These are phyloP conservation scores for Batkoa obscura DNA, from an alignment of 371 early-diverging fungal species.

Conservation along the genomic window DNA sequence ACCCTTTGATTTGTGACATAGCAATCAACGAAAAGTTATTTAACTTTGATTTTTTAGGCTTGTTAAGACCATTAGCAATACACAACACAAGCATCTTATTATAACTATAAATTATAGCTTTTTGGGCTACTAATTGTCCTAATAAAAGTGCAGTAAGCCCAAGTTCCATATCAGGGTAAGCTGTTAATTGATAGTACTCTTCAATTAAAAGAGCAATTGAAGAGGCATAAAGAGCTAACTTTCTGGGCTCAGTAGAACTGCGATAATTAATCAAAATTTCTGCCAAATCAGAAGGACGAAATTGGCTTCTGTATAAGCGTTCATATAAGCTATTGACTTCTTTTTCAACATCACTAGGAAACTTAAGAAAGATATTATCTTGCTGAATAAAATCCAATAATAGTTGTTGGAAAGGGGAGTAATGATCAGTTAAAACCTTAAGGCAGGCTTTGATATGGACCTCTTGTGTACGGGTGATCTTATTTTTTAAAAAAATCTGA, in stretches of 20 bases:
- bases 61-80: neutral
- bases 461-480: neutral
- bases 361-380: neutral
- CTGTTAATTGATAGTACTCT: neutral
- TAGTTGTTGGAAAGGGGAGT: neutral
- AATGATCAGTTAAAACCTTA: neutral
- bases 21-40: slow-evolving; percentile 82
- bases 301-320: neutral
- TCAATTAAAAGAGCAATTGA: neutral
- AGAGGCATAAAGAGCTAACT: neutral
- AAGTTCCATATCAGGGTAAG: neutral
- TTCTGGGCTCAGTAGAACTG: neutral
- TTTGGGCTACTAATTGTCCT: neutral
- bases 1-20: slow-evolving; percentile 54
- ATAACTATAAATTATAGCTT: neutral
- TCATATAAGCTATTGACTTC: neutral
- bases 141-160: neutral
- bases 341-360: neutral
- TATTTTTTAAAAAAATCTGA: neutral
- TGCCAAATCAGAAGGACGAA: neutral
- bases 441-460: neutral
- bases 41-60: slow-evolving; percentile 15
- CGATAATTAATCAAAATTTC: neutral
- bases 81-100: neutral
- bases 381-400: neutral